These are phyloP conservation scores for Lichtheimia ramosa DNA, from an alignment of 371 early-diverging fungal species.

Conservation along the genomic window DNA sequence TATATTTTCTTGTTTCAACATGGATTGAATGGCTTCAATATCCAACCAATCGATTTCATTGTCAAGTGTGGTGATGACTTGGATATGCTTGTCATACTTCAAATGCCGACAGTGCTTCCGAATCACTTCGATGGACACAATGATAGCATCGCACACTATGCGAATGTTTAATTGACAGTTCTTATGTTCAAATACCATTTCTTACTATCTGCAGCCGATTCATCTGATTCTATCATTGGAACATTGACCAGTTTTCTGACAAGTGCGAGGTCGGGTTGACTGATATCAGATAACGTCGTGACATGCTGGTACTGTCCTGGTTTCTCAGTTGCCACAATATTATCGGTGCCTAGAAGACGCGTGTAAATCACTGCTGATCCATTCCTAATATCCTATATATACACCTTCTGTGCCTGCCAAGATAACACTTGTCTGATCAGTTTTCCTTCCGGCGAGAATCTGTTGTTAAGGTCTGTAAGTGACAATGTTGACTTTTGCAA, in stretches of 20 bases:
- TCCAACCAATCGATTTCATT: slow-evolving; percentile 52
- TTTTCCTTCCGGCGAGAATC: slow-evolving; percentile 34
- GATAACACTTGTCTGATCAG: slow-evolving; percentile 38
- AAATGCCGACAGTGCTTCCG: slow-evolving; percentile 54
- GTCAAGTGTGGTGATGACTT: slow-evolving; percentile 63
- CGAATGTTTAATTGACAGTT: background rate
- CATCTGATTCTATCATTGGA: slow-evolving; percentile 30
- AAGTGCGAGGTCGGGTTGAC: slow-evolving; percentile 19
- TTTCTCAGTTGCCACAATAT: slow-evolving; percentile 19
- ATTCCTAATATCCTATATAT: background rate
- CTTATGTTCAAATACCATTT: background rate
- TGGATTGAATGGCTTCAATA: slow-evolving; percentile 36
- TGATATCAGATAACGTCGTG: slow-evolving; percentile 12
- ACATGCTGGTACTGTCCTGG: slow-evolving; percentile 40
- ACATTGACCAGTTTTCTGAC: slow-evolving; percentile 25
- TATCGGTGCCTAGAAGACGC: slow-evolving; percentile 26
- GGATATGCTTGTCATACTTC: slow-evolving; percentile 68
- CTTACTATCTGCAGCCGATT: slow-evolving; percentile 39
- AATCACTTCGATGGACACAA: slow-evolving; percentile 62
- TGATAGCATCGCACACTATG: slow-evolving; percentile 63
- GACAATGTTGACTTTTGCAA: slow-evolving; percentile 30
- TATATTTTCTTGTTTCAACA: slow-evolving; percentile 42
- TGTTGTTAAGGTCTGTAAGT: slow-evolving; percentile 3
- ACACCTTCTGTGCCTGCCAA: slow-evolving; percentile 40
- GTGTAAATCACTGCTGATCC: background rate